A percentile compares a stretch with the other conserved stretches of the same genome.
phyloP scores from a whole-genome alignment of 1,284 basidiomycete species.

The Exsudoporus floridanus region DNA sequence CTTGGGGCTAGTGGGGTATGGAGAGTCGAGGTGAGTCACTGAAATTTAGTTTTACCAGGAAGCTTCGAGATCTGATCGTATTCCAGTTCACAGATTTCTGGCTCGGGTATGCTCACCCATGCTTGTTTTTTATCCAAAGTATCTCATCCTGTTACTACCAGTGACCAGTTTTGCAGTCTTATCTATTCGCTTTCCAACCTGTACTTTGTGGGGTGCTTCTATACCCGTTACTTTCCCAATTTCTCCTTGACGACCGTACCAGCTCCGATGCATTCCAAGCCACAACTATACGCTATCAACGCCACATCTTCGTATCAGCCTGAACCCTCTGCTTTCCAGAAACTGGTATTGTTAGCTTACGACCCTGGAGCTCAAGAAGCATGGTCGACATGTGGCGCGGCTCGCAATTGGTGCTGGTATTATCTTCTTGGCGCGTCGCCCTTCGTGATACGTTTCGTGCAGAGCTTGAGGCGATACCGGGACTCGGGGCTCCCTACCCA shows the following conservation, averaged over 20 bases:
- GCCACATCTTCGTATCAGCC: background rate
- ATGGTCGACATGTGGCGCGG: conserved; percentile 21
- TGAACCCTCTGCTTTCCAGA: background rate
- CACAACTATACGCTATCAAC: background rate
- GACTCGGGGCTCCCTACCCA: conserved; percentile 79
- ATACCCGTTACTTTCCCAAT: conserved; percentile 36
- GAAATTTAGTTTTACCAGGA: background rate
- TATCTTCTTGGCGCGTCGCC: conserved; percentile 62
- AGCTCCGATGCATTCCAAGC: background rate
- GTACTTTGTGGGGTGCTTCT: conserved; percentile 73
- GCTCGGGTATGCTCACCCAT: conserved; percentile 56
- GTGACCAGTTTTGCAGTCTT: conserved; percentile 82
- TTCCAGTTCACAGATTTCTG: conserved; percentile 76
- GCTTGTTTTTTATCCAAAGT: conserved; percentile 21
- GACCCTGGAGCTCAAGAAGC: conserved; percentile 16
- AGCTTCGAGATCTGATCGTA: background rate
- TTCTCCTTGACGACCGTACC: background rate
- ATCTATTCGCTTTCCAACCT: conserved; percentile 71
- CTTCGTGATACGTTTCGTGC: conserved; percentile 72
- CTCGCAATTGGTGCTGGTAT: conserved; percentile 53
- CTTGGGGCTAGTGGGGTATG: conserved; percentile 70
- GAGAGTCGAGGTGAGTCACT: conserved; percentile 66
- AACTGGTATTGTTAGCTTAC: conserved; percentile 11
- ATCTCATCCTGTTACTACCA: conserved; percentile 32
- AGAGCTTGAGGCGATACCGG: conserved; percentile 82